These are phyloP conservation scores for Aspergillus nidulans DNA, from an alignment of 495 filamentous ascomycete genomes.

Conservation along the genomic window DNA sequence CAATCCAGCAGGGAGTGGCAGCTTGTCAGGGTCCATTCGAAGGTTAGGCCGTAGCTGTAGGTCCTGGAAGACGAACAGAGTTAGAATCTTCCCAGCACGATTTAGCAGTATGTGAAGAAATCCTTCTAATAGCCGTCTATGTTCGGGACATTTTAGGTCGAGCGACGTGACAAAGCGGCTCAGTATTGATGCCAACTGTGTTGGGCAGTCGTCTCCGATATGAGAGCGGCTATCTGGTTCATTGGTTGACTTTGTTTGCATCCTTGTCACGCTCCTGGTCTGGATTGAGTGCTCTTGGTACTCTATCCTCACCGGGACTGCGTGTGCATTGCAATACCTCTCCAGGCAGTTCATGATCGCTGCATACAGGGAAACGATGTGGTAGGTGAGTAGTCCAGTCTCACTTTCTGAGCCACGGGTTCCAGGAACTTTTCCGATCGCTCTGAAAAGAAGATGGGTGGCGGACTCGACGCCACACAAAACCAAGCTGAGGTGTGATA, in stretches of 20 bases:
- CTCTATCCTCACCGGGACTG: background rate
- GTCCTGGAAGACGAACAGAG: constrained; percentile 34
- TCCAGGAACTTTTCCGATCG: constrained; percentile 30
- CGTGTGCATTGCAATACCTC: constrained; percentile 22
- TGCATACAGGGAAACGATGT: constrained; percentile 39
- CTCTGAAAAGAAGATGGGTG: constrained; percentile 23
- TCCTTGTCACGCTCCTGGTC: constrained; percentile 6
- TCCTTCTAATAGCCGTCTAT: constrained; percentile 35
- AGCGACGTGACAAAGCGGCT: constrained; percentile 27
- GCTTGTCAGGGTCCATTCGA: constrained; percentile 14
- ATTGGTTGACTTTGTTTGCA: background rate
- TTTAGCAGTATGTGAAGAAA: constrained; percentile 31
- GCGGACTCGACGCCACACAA: constrained; percentile 23
- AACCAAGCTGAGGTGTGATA: constrained; percentile 14
- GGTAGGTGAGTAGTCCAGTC: constrained; percentile 31
- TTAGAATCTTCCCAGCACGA: constrained; percentile 37
- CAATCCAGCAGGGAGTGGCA: constrained; percentile 30
- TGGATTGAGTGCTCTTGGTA: background rate
- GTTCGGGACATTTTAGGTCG: constrained; percentile 19
- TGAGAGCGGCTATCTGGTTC: background rate
- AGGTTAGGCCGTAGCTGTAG: constrained; percentile 23
- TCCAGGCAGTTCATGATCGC: constrained; percentile 30
- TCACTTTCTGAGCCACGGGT: constrained; percentile 13
- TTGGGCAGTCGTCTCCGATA: constrained; percentile 17
- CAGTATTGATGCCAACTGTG: constrained; percentile 20